phyloP scores from a whole-genome alignment of 768 basidiomycete species.

The Russula sp. region DNA sequence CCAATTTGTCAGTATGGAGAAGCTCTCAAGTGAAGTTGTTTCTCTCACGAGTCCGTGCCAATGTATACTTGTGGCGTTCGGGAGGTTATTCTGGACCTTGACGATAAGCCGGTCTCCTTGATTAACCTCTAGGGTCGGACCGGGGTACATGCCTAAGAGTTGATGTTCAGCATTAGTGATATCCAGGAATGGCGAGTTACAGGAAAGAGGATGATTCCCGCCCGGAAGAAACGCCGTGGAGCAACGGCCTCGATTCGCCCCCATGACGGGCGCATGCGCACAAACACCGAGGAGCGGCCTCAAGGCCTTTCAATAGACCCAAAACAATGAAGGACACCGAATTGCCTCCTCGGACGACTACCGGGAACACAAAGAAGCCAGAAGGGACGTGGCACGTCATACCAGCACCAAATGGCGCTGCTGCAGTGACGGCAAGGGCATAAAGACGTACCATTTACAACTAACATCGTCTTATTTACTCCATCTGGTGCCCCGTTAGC shows the following conservation, averaged over 20 bases:
- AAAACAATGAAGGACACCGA: neutral
- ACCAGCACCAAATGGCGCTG: neutral
- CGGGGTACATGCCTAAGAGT: slow-evolving; percentile 37
- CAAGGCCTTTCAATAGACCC: no score
- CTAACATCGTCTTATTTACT: slow-evolving; percentile 43
- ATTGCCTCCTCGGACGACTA: neutral
- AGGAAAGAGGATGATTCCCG: neutral
- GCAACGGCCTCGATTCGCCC: neutral
- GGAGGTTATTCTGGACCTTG: slow-evolving; percentile 39
- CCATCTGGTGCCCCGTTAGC: slow-evolving; percentile 44
- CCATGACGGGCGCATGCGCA: neutral
- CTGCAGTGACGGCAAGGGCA: neutral
- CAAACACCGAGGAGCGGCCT: neutral
- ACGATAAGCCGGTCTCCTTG: slow-evolving; percentile 40
- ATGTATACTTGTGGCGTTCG: slow-evolving; percentile 39
- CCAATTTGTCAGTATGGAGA: neutral
- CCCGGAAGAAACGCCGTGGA: neutral
- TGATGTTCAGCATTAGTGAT: neutral
- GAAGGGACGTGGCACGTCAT: neutral
- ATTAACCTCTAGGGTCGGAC: slow-evolving; percentile 42
- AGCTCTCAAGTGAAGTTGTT: neutral
- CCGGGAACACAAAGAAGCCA: neutral
- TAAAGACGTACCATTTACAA: slow-evolving; percentile 44
- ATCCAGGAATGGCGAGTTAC: neutral
- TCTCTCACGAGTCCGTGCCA: slow-evolving; percentile 37